Base-by-base conservation (phyloP, 208 protist genomes). In the Trypanosoma platydactyli region DNA sequence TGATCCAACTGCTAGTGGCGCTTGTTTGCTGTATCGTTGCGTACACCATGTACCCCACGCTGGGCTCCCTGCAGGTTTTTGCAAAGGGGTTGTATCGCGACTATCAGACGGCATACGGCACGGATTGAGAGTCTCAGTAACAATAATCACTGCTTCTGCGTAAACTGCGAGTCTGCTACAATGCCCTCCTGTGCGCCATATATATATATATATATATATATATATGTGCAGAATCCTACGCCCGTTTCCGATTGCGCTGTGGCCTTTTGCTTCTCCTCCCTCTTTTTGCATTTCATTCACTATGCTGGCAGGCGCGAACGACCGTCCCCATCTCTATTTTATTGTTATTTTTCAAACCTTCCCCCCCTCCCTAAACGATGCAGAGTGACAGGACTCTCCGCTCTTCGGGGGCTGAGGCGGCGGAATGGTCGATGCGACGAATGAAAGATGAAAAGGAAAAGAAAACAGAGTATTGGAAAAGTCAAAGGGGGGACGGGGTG, bases 1-100 rank as follows among this genome's bases (percentile, higher is more conserved):
- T 90, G 60, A 72, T 75, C 44, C 75, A 68, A 50, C 1, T 85
- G 1, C 9, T 80, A 0, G 56, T 57, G 20, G 24, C 38, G 20
- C 1, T 67, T 18, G 12, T 48, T 11, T 64, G 38, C 33, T 11
- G 41, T 41, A 30, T 25, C 41, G 68, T 64, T n/a, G 42, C 42
- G 30, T 74, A 74, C 45, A 29, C 38, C 9, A 1, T 68, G 38
- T 74, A 68, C 44, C 68, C 68, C 29, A 16, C 30, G 7, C 15
- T 74, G 15, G 60, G 30, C 15, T 35, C 42, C 15, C 2, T 64
- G 40, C 15, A 54, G 25, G 27, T 51, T 0, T 68, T 52, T 46
- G 38, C 46, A 18, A 33, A 35, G 1, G 50, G 64, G 30, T 44
- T 74, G 46, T 74, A 74, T 24, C 30, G 54, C 18, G 68, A 74